These are phyloP conservation scores for Botrytis medusae DNA, from an alignment of 2,329 filamentous ascomycete species.

Conservation along the genomic window DNA sequence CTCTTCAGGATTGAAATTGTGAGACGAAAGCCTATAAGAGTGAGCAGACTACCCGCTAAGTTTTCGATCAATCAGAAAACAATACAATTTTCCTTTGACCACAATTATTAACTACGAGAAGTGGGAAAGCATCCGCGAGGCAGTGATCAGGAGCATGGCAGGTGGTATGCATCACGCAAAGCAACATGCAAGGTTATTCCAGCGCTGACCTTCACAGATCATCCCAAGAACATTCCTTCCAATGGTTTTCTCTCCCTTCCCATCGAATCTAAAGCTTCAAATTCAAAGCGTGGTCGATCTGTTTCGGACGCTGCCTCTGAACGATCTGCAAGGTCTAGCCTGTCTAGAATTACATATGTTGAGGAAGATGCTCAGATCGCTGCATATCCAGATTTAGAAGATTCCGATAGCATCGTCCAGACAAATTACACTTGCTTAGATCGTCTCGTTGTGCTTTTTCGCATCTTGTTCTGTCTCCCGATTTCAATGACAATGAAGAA, in stretches of 20 bases:
- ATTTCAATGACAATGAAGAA: neutral
- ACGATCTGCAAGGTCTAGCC: constrained; percentile 12
- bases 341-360: constrained; percentile 24
- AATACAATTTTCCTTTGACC: neutral
- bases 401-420: neutral
- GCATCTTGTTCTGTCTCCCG: neutral
- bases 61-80: neutral
- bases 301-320: constrained; percentile 16
- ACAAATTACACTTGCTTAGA: neutral
- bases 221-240: neutral
- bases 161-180: neutral
- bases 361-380: constrained; percentile 21
- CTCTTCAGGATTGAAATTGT: neutral
- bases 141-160: neutral
- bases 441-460: neutral
- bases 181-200: neutral
- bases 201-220: neutral
- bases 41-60: neutral
- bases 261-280: neutral
- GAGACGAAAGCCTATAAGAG: neutral
- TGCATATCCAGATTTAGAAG: neutral
- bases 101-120: neutral
- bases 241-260: constrained; percentile 1
- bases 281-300: constrained; percentile 5
- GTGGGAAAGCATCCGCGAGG: neutral